Conservation (phyloP, 805 yeast genomes). For the Starmera caribaea region DNA sequence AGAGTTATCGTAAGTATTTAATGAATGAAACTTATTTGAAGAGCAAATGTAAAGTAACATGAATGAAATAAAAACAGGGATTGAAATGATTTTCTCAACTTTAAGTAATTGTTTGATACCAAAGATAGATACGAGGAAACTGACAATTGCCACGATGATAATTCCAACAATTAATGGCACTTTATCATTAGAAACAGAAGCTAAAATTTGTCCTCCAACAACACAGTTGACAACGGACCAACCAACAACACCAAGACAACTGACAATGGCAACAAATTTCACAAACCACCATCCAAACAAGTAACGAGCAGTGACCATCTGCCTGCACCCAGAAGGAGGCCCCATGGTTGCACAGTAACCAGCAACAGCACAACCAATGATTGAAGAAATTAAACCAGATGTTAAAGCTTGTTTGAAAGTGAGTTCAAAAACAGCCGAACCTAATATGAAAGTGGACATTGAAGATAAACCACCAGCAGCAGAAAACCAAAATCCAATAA, state of each 20-base stretch:
- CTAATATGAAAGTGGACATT: slow-evolving; percentile 74
- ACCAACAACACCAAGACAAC: slow-evolving; percentile 74
- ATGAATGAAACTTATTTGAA: slow-evolving; percentile 33
- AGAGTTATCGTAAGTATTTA: slow-evolving; percentile 24
- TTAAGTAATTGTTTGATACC: slow-evolving; percentile 66
- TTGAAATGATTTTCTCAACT: slow-evolving; percentile 58
- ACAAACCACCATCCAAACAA: slow-evolving; percentile 84
- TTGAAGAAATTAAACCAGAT: slow-evolving; percentile 53
- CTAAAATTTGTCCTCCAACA: slow-evolving; percentile 77
- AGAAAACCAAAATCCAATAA: slow-evolving; percentile 71
- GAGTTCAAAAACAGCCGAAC: slow-evolving; percentile 61
- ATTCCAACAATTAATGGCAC: slow-evolving; percentile 71
- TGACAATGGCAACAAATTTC: slow-evolving; percentile 60
- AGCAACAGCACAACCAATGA: slow-evolving; percentile 67
- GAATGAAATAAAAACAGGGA: slow-evolving; percentile 63
- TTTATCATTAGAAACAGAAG: slow-evolving; percentile 52
- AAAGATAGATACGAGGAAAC: slow-evolving; percentile 60
- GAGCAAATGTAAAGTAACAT: slow-evolving; percentile 56
- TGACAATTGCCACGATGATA: slow-evolving; percentile 52
- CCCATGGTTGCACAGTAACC: slow-evolving; percentile 85
- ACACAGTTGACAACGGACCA: slow-evolving; percentile 92
- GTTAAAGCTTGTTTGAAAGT: slow-evolving; percentile 57
- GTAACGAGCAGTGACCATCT: slow-evolving; percentile 75
- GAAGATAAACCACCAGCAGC: slow-evolving; percentile 87
- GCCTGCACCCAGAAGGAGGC: slow-evolving; percentile 83